Percentiles rank a stretch among this genome's conserved stretches.
Conservation (phyloP, 768 basidiomycete genomes). For the Tulasnella sp. region DNA sequence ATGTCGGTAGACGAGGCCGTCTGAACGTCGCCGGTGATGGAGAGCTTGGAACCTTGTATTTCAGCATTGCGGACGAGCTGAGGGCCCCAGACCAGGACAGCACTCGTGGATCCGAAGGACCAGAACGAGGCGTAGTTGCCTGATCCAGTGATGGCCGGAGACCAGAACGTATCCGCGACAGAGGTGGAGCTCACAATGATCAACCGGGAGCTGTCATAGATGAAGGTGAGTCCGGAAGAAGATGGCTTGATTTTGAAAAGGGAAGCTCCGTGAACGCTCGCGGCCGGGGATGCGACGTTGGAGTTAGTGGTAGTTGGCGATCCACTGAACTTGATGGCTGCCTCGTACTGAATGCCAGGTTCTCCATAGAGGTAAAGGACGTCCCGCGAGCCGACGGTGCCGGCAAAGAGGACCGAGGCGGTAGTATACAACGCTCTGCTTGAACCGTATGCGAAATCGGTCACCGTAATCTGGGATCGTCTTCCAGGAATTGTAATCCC, state of each 20-base stretch:
- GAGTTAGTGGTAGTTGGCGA: not conserved
- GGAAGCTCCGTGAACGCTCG: not conserved
- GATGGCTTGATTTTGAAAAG: slow-evolving; percentile 29
- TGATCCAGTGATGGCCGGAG: slow-evolving; percentile 34
- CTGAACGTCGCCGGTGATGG: slow-evolving; percentile 56
- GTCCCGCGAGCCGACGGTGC: slow-evolving; percentile 35
- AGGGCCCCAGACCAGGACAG: slow-evolving; percentile 53
- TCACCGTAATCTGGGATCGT: slow-evolving; percentile 69
- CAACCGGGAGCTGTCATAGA: slow-evolving; percentile 40
- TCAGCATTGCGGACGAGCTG: slow-evolving; percentile 47
- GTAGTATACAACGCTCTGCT: slow-evolving; percentile 58
- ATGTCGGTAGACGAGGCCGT: slow-evolving; percentile 36
- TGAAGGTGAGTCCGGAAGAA: slow-evolving; percentile 39
- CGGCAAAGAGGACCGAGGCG: slow-evolving; percentile 65
- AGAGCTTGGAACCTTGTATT: slow-evolving; percentile 42
- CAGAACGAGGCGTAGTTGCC: slow-evolving; percentile 52
- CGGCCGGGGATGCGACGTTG: not conserved
- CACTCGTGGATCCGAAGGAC: slow-evolving; percentile 67
- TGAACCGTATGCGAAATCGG: not conserved
- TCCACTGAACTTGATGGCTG: slow-evolving; percentile 47
- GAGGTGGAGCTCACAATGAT: slow-evolving; percentile 41
- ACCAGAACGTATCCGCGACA: slow-evolving; percentile 34
- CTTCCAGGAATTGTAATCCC: slow-evolving; percentile 62
- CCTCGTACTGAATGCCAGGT: slow-evolving; percentile 53
- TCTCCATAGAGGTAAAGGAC: slow-evolving; percentile 62